phyloP scores from a whole-genome alignment of 2,329 filamentous ascomycete species.

The Rutstroemia sp. region DNA sequence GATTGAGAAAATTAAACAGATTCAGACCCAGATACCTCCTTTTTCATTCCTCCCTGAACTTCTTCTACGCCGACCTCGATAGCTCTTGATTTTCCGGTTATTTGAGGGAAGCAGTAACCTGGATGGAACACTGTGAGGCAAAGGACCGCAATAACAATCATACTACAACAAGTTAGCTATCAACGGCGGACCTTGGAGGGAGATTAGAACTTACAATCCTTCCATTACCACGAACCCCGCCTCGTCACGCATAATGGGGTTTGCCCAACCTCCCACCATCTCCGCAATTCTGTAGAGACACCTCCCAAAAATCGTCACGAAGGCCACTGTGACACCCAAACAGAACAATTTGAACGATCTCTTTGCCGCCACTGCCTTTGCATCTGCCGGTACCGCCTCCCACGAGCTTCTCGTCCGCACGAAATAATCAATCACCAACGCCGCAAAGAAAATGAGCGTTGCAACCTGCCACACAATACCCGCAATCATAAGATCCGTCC shows the following conservation, averaged over 20 bases:
- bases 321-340: constrained; percentile 12
- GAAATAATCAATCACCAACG: constrained; percentile 43
- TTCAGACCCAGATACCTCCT: not conserved
- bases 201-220: constrained; percentile 34
- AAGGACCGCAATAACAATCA: constrained; percentile 41
- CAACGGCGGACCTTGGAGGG: no score
- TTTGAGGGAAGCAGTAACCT: constrained; percentile 16
- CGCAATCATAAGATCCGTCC: constrained; percentile 32
- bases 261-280: constrained; percentile 58
- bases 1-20: not conserved
- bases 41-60: not conserved
- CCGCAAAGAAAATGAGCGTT: constrained; percentile 32
- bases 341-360: constrained; percentile 16
- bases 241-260: constrained; percentile 56
- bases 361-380: constrained; percentile 6
- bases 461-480: constrained; percentile 34
- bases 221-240: constrained; percentile 52
- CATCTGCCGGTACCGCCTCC: constrained; percentile 12
- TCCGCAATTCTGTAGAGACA: constrained; percentile 39
- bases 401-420: constrained; percentile 27
- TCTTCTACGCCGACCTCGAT: not conserved
- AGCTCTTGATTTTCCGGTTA: not conserved
- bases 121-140: constrained; percentile 41
- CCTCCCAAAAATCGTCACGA: constrained; percentile 16
- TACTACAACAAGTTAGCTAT: constrained; percentile 15